These are phyloP conservation scores for Sugiyamaella neomexicana DNA, from an alignment of 1,139 yeast species.

Conservation along the genomic window DNA sequence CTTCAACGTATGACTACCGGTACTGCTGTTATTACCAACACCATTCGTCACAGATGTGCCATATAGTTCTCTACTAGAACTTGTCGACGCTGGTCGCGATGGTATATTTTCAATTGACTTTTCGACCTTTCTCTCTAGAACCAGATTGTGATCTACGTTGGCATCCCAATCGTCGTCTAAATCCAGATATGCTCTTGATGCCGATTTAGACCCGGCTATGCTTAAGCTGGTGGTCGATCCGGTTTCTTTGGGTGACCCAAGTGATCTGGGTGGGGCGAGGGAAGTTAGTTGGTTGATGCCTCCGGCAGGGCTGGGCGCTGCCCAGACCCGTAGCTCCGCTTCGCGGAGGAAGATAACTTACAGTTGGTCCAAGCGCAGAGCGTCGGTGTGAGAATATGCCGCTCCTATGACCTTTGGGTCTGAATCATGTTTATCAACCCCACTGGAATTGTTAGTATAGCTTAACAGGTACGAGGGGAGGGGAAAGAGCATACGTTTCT, in stretches of 20 bases:
- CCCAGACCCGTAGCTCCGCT: slow-evolving; percentile 3
- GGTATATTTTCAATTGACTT: slow-evolving; percentile 40
- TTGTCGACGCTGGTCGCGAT: slow-evolving; percentile 14
- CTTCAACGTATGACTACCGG: slow-evolving; percentile 32
- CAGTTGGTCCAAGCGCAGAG: slow-evolving; percentile 29
- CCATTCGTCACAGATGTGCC: not conserved
- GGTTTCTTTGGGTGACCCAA: slow-evolving; percentile 3
- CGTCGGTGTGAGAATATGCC: slow-evolving; percentile 45
- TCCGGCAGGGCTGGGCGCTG: slow-evolving; percentile 1
- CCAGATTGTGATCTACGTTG: slow-evolving; percentile 57
- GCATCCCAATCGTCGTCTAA: slow-evolving; percentile 94
- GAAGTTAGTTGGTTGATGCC: not conserved
- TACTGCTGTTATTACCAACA: slow-evolving; percentile 13
- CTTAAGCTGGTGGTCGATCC: slow-evolving; percentile 3
- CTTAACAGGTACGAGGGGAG: not conserved
- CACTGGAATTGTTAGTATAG: slow-evolving; percentile 10
- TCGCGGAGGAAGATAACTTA: not conserved
- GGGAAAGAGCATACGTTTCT: slow-evolving; percentile 16
- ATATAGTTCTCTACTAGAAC: slow-evolving; percentile 8
- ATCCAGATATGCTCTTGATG: slow-evolving; percentile 45
- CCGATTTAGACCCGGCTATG: not conserved
- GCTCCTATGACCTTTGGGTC: slow-evolving; percentile 44
- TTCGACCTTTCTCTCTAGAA: slow-evolving; percentile 40
- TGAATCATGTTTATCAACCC: slow-evolving; percentile 6
- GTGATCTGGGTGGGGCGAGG: not conserved